Evolutionary conservation across 2,329 filamentous ascomycete genomes (phyloP).

Genomic region (Ophiostoma sp.): DNA sequence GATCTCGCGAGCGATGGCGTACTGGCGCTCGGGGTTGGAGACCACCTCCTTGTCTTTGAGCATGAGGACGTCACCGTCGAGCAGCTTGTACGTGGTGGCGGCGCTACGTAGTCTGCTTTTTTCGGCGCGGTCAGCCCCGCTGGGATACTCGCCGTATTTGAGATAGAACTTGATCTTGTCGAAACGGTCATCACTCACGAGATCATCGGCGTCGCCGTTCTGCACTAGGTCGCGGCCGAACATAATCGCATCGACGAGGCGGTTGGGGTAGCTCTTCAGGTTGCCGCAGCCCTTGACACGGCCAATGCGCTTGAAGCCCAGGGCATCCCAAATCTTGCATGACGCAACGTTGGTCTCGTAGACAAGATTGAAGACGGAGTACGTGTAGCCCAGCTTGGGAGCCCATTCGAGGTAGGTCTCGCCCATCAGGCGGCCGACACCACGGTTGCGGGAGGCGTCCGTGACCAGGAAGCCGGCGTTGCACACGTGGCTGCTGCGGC

Average conservation of each 20-base stretch:
- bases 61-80: slow-evolving; percentile 76
- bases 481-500: slow-evolving; percentile 83
- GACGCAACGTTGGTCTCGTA: slow-evolving; percentile 91
- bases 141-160: slow-evolving; percentile 88
- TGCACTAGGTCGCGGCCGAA: slow-evolving; percentile 62
- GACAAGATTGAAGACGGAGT: slow-evolving; percentile 89
- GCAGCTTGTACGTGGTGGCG: slow-evolving; percentile 88
- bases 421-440: slow-evolving; percentile 69
- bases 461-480: slow-evolving; percentile 77
- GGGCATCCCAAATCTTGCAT: slow-evolving; percentile 83
- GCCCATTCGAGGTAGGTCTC: slow-evolving; percentile 74
- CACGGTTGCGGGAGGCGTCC: slow-evolving; percentile 65
- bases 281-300: slow-evolving; percentile 68
- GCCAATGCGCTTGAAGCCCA: slow-evolving; percentile 89
- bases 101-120: slow-evolving; percentile 91
- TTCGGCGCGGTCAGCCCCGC: slow-evolving; percentile 87
- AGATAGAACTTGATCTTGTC: slow-evolving; percentile 98
- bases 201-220: slow-evolving; percentile 64
- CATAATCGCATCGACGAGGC: slow-evolving; percentile 69
- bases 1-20: slow-evolving; percentile 74
- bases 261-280: slow-evolving; percentile 62
- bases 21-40: slow-evolving; percentile 80
- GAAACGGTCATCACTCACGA: slow-evolving; percentile 91
- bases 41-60: slow-evolving; percentile 97
- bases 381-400: slow-evolving; percentile 76